Percentiles rank a stretch among this genome's conserved stretches.
These are phyloP conservation scores for Didymella segeticola DNA, from an alignment of 2,329 filamentous ascomycete genomes.

Conservation along the genomic window DNA sequence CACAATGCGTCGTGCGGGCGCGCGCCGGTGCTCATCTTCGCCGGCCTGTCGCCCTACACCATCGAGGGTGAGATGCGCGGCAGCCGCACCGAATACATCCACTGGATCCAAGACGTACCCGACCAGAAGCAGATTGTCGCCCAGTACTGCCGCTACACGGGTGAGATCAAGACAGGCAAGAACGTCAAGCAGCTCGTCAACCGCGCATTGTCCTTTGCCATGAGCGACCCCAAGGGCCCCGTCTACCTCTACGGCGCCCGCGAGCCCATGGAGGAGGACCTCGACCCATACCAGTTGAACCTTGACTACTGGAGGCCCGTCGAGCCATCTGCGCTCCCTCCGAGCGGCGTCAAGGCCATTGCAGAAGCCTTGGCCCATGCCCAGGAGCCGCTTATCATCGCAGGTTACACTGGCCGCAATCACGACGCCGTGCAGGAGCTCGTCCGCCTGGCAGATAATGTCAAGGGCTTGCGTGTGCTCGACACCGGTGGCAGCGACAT, in stretches of 20 bases:
- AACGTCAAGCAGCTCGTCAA: slow-evolving; percentile 93
- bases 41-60: slow-evolving; percentile 78
- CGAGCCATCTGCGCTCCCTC: slow-evolving; percentile 68
- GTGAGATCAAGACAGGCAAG: slow-evolving; percentile 81
- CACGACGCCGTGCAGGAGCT: slow-evolving; percentile 67
- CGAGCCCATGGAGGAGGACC: slow-evolving; percentile 84
- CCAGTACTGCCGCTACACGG: slow-evolving; percentile 85
- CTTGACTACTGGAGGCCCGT: slow-evolving; percentile 75
- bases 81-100: slow-evolving; percentile 77
- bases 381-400: slow-evolving; percentile 71
- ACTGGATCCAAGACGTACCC: slow-evolving; percentile 85
- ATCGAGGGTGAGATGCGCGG: slow-evolving; percentile 79
- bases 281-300: slow-evolving; percentile 64
- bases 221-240: slow-evolving; percentile 76
- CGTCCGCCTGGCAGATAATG: slow-evolving; percentile 70
- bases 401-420: slow-evolving; percentile 75
- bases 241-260: slow-evolving; percentile 80
- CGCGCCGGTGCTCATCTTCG: slow-evolving; percentile 78
- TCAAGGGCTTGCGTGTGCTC: slow-evolving; percentile 73
- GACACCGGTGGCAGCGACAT: slow-evolving; percentile 82
- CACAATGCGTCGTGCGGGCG: slow-evolving; percentile 80
- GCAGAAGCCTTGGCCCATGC: slow-evolving; percentile 69
- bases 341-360: slow-evolving; percentile 63
- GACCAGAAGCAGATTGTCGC: slow-evolving; percentile 81
- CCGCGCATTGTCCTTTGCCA: slow-evolving; percentile 82